These are phyloP conservation scores for Fabrea salina DNA, from an alignment of 169 alveolate species.

Conservation along the genomic window DNA sequence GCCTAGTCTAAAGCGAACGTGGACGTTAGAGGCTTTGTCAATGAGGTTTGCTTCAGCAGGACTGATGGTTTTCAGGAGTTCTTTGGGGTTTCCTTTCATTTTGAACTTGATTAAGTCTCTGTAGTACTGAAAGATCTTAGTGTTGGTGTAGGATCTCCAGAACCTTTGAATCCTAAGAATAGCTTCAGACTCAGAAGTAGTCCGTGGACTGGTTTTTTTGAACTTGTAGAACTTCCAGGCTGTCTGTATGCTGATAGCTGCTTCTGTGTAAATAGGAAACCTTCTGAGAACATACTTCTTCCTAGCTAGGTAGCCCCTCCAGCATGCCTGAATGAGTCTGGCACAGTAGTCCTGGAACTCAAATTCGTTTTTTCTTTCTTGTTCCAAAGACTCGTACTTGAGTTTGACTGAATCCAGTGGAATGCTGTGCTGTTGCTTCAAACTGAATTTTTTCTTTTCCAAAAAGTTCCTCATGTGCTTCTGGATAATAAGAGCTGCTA, in stretches of 20 bases:
- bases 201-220: background rate
- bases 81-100: conserved; percentile 71
- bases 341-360: conserved; percentile 64
- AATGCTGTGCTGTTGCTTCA: background rate
- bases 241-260: conserved; percentile 63
- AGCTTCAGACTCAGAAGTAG: background rate
- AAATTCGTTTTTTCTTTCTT: conserved; percentile 38
- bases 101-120: conserved; percentile 73
- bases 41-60: conserved; percentile 75
- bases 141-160: conserved; percentile 74
- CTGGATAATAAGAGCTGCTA: conserved; percentile 60
- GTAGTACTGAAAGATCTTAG: conserved; percentile 70
- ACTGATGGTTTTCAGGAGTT: conserved; percentile 65
- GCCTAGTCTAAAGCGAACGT: conserved; percentile 82
- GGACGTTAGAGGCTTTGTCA: conserved; percentile 77
- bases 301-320: conserved; percentile 48
- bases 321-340: conserved; percentile 55
- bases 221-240: conserved; percentile 53
- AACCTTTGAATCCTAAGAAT: conserved; percentile 32
- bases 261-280: conserved; percentile 60
- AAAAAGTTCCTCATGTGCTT: conserved; percentile 21
- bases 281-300: conserved; percentile 45
- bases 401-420: conserved; percentile 43
- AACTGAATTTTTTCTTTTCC: conserved; percentile 12
- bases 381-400: conserved; percentile 36